phyloP scores from a whole-genome alignment of 257 asterid genomes.

The Lavandula angustifolia region DNA sequence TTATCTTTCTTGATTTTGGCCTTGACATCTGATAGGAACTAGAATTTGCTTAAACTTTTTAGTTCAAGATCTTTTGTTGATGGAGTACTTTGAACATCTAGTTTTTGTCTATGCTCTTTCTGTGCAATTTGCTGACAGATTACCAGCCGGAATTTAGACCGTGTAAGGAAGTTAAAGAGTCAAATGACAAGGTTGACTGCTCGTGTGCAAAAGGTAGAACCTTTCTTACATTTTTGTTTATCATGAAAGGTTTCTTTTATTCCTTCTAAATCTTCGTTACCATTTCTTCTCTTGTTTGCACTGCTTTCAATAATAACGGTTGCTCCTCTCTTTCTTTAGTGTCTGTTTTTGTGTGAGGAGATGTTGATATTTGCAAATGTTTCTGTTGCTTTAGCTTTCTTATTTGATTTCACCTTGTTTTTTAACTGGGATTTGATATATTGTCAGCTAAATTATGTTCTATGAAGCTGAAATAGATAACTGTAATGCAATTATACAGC shows the following conservation, averaged over 20 bases:
- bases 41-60: not conserved
- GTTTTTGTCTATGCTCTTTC: not conserved
- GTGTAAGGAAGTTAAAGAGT: slow-evolving; percentile 84
- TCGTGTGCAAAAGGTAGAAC: slow-evolving; percentile 87
- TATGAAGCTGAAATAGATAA: too few species aligned
- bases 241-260: not conserved
- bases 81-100: not conserved
- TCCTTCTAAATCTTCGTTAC: not conserved
- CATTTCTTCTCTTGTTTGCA: slow-evolving; percentile 3
- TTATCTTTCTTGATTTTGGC: not conserved
- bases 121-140: slow-evolving; percentile 53
- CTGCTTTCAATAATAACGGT: not conserved
- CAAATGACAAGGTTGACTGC: slow-evolving; percentile 95
- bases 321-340: not conserved
- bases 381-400: slow-evolving; percentile 12
- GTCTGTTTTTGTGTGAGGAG: not conserved
- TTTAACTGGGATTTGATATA: too few species aligned
- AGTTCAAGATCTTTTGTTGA: not conserved
- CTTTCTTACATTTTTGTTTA: not conserved
- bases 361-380: not conserved
- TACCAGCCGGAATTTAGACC: slow-evolving; percentile 88
- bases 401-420: slow-evolving; percentile 4
- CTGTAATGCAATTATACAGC: not conserved
- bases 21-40: slow-evolving; percentile 13
- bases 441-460: not conserved